Conservation (phyloP, 2,329 filamentous ascomycete species). For the Balansia obtecta region DNA sequence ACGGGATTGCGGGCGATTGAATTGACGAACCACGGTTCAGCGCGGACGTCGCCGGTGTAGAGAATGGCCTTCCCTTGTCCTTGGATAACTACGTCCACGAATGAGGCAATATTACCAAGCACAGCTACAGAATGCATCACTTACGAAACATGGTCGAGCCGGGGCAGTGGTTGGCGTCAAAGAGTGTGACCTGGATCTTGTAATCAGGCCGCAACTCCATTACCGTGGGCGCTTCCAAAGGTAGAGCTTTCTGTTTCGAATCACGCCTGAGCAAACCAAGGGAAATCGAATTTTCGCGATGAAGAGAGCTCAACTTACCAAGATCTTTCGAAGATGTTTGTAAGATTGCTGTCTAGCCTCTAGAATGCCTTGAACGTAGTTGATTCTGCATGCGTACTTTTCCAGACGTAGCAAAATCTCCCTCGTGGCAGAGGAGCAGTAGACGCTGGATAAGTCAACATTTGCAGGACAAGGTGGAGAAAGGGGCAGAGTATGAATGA, state of each 20-base stretch:
- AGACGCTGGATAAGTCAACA: constrained; percentile 40
- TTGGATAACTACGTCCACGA: constrained; percentile 53
- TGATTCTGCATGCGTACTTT: constrained; percentile 67
- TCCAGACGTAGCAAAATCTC: constrained; percentile 73
- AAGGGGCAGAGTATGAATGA: too few relatives aligned
- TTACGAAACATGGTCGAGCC: constrained; percentile 79
- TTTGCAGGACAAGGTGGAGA: neutral
- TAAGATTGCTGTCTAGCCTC: constrained; percentile 67
- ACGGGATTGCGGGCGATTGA: constrained; percentile 57
- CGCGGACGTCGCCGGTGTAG: constrained; percentile 81
- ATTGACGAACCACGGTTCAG: constrained; percentile 79
- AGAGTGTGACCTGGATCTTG: constrained; percentile 66
- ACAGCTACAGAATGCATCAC: constrained; percentile 11
- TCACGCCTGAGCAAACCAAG: neutral
- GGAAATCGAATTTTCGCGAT: too few relatives aligned
- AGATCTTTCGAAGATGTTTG: constrained; percentile 56
- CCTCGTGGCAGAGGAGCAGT: constrained; percentile 75
- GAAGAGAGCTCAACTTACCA: constrained; percentile 31
- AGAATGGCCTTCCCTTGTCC: constrained; percentile 58
- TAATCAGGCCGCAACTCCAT: constrained; percentile 61
- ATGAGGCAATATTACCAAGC: neutral
- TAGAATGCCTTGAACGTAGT: constrained; percentile 64
- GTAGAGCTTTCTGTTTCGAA: constrained; percentile 54
- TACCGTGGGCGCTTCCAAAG: constrained; percentile 63
- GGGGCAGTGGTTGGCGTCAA: constrained; percentile 86